These are phyloP conservation scores for Lachnellula suecica DNA, from an alignment of 2,329 filamentous ascomycete genomes.

Conservation along the genomic window DNA sequence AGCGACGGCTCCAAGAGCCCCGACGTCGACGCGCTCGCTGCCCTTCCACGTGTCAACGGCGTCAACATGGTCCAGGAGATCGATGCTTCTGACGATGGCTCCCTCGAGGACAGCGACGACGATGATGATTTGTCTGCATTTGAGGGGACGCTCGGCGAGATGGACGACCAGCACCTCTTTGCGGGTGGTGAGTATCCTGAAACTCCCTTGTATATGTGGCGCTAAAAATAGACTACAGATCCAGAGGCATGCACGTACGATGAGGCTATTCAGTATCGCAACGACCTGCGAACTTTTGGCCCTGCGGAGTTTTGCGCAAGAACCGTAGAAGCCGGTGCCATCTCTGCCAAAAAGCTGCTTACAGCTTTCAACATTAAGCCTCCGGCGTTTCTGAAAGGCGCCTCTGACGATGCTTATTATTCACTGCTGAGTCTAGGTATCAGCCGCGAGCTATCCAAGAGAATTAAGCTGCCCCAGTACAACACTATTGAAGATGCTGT, in stretches of 20 bases:
- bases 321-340: constrained; percentile 65
- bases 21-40: background rate
- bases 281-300: constrained; percentile 73
- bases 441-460: constrained; percentile 76
- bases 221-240: constrained; percentile 26
- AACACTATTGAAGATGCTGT: constrained; percentile 90
- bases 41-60: constrained; percentile 10
- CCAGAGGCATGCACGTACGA: constrained; percentile 56
- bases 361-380: constrained; percentile 81
- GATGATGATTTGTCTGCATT: constrained; percentile 42
- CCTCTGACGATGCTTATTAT: constrained; percentile 73
- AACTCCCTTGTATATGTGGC: constrained; percentile 11
- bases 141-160: constrained; percentile 45
- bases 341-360: constrained; percentile 79
- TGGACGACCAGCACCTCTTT: constrained; percentile 46
- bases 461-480: constrained; percentile 75
- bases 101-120: constrained; percentile 14
- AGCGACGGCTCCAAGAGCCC: background rate
- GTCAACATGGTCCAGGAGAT: constrained; percentile 17
- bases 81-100: constrained; percentile 17
- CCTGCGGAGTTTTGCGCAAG: constrained; percentile 73
- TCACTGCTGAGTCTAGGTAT: constrained; percentile 75
- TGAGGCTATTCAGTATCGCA: constrained; percentile 67
- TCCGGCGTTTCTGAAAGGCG: constrained; percentile 70
- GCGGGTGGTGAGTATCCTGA: constrained; percentile 37